A percentile compares a stretch with the other conserved stretches of the same genome.
phyloP scores from a whole-genome alignment of 1,284 basidiomycete species.

The Peniophora sp. region DNA sequence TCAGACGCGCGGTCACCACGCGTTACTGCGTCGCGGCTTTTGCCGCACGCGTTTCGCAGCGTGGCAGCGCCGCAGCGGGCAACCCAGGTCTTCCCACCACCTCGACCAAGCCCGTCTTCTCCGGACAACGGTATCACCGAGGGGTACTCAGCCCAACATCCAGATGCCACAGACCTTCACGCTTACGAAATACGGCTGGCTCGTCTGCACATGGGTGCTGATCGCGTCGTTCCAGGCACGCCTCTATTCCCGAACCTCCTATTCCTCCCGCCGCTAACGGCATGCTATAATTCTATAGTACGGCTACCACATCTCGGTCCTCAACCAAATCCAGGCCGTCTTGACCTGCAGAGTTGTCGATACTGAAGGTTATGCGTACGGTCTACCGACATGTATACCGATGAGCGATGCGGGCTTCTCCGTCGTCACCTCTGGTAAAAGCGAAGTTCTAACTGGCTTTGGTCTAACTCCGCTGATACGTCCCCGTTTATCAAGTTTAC shows the following conservation, averaged over 20 bases:
- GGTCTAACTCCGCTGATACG: background rate
- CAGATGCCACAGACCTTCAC: background rate
- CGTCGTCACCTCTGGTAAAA: slow-evolving; percentile 55
- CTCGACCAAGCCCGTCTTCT: too few relatives aligned
- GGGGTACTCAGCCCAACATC: too few relatives aligned
- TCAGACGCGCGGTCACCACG: too few relatives aligned
- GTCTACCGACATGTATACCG: slow-evolving; percentile 63
- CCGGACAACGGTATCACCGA: too few relatives aligned
- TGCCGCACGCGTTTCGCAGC: too few relatives aligned
- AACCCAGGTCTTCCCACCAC: too few relatives aligned
- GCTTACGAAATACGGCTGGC: slow-evolving; percentile 59
- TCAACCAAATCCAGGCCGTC: slow-evolving; percentile 80
- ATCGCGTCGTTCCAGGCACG: slow-evolving; percentile 56
- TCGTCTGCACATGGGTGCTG: slow-evolving; percentile 56
- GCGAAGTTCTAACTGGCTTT: background rate
- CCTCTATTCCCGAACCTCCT: slow-evolving; percentile 4
- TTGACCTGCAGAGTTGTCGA: slow-evolving; percentile 50
- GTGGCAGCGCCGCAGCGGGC: too few relatives aligned
- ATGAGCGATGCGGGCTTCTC: slow-evolving; percentile 76
- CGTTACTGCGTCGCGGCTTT: too few relatives aligned
- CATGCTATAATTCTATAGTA: slow-evolving; percentile 32
- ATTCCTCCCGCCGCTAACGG: slow-evolving; percentile 1
- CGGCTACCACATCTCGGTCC: slow-evolving; percentile 79
- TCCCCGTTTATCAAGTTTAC: slow-evolving; percentile 37
- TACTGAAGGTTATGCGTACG: slow-evolving; percentile 14